Evolutionary conservation across 2,329 filamentous ascomycete genomes (phyloP).

Genomic region (Penicillium fuscoglaucum): DNA sequence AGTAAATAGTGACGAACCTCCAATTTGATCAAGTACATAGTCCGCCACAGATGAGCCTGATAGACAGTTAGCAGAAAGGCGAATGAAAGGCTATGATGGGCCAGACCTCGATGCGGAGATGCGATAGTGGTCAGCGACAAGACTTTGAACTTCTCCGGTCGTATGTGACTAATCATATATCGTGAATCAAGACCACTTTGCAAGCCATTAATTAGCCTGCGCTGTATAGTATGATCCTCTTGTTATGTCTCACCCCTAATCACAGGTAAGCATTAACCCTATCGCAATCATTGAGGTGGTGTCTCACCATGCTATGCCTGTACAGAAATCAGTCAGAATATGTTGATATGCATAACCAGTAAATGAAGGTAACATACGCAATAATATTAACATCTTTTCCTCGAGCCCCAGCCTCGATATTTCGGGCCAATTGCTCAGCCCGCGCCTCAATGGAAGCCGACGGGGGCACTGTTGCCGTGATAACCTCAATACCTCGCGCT

Average conservation of each 20-base stretch:
- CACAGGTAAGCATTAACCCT: conserved; percentile 13
- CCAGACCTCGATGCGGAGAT: conserved; percentile 57
- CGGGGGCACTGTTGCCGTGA: conserved; percentile 60
- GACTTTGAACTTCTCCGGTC: conserved; percentile 69
- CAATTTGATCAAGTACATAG: conserved; percentile 60
- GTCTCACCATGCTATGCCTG: conserved; percentile 52
- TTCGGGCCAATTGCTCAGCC: conserved; percentile 54
- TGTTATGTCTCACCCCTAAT: conserved; percentile 35
- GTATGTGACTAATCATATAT: conserved; percentile 63
- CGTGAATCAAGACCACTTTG: conserved; percentile 61
- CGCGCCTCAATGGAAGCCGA: conserved; percentile 61
- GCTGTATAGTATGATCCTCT: conserved; percentile 9
- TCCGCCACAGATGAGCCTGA: conserved; percentile 62
- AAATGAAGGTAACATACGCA: conserved; percentile 49
- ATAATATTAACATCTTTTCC: conserved; percentile 65
- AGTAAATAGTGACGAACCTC: conserved; percentile 42
- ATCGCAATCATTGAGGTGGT: neutral
- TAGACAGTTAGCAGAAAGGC: conserved; percentile 13
- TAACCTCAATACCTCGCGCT: conserved; percentile 59
- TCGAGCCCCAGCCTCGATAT: conserved; percentile 54
- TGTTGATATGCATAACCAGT: neutral
- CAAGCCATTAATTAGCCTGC: conserved; percentile 17
- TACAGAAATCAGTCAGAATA: conserved; percentile 1
- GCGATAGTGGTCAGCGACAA: conserved; percentile 66
- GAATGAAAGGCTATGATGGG: neutral